Percentiles rank a stretch among this genome's conserved stretches.
Conservation (phyloP, 1,139 yeast genomes). For the Geotrichum carabidarum region DNA sequence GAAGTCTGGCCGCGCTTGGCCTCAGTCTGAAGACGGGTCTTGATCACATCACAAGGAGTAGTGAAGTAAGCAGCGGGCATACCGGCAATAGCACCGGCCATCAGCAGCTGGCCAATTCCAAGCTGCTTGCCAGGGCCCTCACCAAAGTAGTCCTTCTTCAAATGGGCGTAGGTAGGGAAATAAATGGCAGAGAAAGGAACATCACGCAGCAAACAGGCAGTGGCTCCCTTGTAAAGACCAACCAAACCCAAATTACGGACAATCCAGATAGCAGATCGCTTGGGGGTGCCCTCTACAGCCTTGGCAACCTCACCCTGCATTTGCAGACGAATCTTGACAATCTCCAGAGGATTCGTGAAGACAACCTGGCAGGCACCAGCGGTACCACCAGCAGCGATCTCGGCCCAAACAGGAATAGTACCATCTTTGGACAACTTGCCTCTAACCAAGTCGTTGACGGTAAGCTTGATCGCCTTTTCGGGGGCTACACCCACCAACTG, state of each 20-base stretch:
- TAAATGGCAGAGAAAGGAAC: conserved; percentile 96
- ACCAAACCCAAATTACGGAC: conserved; percentile 72
- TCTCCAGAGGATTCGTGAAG: conserved; percentile 93
- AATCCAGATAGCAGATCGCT: conserved; percentile 62
- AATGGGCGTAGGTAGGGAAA: conserved; percentile 94
- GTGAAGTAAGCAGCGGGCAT: conserved; percentile 96
- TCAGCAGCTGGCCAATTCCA: conserved; percentile 74
- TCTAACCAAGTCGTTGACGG: conserved; percentile 86
- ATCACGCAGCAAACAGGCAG: conserved; percentile 89
- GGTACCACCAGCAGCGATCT: conserved; percentile 79
- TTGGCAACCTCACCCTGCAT: conserved; percentile 73
- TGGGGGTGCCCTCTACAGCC: conserved; percentile 41
- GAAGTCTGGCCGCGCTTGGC: conserved; percentile 70
- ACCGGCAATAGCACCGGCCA: conserved; percentile 94
- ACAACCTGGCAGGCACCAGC: conserved; percentile 98
- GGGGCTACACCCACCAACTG: conserved; percentile 97
- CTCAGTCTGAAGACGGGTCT: conserved; percentile 89
- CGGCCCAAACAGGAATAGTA: conserved; percentile 59
- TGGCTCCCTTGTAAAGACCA: conserved; percentile 88
- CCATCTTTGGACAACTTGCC: conserved; percentile 61
- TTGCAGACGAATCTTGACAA: conserved; percentile 90
- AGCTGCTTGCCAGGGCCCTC: conserved; percentile 70
- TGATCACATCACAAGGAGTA: conserved; percentile 94
- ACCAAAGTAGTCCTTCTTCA: conserved; percentile 74
- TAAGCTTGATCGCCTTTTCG: conserved; percentile 93